phyloP scores from a whole-genome alignment of 2,329 filamentous ascomycete species.

The Aspergillus sp. region DNA sequence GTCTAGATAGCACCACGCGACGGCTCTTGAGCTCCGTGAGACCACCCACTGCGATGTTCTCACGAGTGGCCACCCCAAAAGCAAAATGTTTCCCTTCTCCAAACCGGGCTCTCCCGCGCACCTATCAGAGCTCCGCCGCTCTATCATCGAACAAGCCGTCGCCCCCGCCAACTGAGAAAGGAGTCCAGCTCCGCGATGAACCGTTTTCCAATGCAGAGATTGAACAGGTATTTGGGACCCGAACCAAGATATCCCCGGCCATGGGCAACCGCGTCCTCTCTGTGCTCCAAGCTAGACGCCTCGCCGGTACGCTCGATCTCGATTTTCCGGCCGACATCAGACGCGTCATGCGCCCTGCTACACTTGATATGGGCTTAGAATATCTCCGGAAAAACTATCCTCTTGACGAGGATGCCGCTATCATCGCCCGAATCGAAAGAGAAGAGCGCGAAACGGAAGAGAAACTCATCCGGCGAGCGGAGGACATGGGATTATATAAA shows the following conservation, averaged over 20 bases:
- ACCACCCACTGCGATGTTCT: background rate
- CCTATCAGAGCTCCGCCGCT: slow-evolving; percentile 23
- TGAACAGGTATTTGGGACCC: slow-evolving; percentile 35
- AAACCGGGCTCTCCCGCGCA: slow-evolving; percentile 3
- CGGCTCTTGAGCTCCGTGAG: slow-evolving; percentile 14
- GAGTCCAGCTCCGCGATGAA: slow-evolving; percentile 26
- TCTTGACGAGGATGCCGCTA: slow-evolving; percentile 50
- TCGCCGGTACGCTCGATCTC: slow-evolving; percentile 46
- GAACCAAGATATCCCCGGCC: slow-evolving; percentile 24
- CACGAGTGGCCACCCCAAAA: background rate
- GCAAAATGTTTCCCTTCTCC: background rate
- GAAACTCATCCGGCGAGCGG: slow-evolving; percentile 36
- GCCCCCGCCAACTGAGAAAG: slow-evolving; percentile 24
- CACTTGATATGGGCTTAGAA: slow-evolving; percentile 37
- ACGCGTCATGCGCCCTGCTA: slow-evolving; percentile 29
- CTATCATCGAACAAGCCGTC: slow-evolving; percentile 13
- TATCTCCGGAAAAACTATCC: slow-evolving; percentile 46
- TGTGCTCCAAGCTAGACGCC: slow-evolving; percentile 44
- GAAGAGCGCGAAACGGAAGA: slow-evolving; percentile 40
- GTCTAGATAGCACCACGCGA: slow-evolving; percentile 15
- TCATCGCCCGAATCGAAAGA: slow-evolving; percentile 44
- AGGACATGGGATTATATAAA: slow-evolving; percentile 42
- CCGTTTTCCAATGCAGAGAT: slow-evolving; percentile 35
- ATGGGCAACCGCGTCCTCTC: slow-evolving; percentile 40
- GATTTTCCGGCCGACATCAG: slow-evolving; percentile 42